phyloP scores from a whole-genome alignment of 495 filamentous ascomycete species.

The Rhypophila decipiens region DNA sequence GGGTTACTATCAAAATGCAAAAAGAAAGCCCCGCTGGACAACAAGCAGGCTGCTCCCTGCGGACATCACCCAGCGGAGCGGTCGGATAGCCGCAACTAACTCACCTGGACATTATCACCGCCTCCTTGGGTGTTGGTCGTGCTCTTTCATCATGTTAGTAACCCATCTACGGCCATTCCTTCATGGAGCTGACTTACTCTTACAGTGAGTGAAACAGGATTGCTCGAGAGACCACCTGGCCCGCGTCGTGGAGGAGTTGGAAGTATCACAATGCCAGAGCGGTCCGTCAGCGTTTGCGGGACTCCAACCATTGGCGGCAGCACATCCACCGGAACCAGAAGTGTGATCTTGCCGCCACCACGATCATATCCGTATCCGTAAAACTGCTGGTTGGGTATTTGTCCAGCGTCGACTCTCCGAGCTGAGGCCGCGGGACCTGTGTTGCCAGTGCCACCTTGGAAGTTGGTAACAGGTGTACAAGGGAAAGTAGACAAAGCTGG shows the following conservation, averaged over 20 bases:
- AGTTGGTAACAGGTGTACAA: background rate
- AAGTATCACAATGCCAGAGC: conserved; percentile 34
- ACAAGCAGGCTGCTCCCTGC: too few relatives aligned
- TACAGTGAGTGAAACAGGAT: conserved; percentile 16
- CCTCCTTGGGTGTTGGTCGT: background rate
- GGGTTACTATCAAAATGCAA: background rate
- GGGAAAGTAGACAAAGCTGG: background rate
- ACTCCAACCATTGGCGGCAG: conserved; percentile 40
- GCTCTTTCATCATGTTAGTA: background rate
- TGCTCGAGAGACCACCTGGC: conserved; percentile 29
- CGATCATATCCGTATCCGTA: conserved; percentile 51
- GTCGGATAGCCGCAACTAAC: too few relatives aligned
- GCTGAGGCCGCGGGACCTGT: background rate
- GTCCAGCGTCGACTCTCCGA: background rate
- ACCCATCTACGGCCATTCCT: background rate
- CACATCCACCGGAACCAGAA: conserved; percentile 61
- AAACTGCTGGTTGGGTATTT: conserved; percentile 1
- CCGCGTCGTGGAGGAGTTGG: conserved; percentile 30
- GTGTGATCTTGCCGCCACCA: conserved; percentile 51
- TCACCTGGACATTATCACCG: background rate
- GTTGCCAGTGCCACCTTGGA: background rate
- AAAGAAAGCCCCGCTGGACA: background rate
- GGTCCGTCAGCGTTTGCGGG: conserved; percentile 22
- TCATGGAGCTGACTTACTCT: background rate
- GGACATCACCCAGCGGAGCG: too few relatives aligned